Evolutionary conservation across 78 protist species (phyloP).

Genomic region (Dictyostelium purpureum): DNA sequence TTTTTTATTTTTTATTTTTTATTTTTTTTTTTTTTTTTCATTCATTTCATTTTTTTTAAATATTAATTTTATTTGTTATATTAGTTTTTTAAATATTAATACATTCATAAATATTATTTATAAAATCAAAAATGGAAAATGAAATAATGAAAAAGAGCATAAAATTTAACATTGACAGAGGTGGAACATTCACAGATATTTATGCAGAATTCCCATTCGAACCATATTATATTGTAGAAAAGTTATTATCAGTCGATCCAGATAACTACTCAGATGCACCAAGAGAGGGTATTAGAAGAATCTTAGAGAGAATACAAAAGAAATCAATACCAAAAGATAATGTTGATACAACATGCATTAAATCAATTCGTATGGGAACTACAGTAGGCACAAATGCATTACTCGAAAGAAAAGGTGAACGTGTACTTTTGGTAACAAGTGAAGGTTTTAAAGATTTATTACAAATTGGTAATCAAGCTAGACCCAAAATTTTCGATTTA

Average conservation of each 20-base stretch:
- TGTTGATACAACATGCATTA: constrained; percentile 81
- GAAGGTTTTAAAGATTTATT: constrained; percentile 91
- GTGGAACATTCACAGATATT: constrained; percentile 98
- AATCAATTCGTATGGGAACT: constrained; percentile 95
- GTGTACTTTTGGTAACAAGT: constrained; percentile 83
- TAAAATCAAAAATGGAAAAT: too few species aligned
- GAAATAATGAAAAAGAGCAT: constrained; percentile 1
- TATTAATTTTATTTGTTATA: too few species aligned
- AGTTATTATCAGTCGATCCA: constrained; percentile 95
- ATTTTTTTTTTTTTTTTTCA: too few species aligned
- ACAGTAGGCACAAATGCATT: constrained; percentile 99
- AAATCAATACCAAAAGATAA: background rate
- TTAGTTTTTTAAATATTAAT: too few species aligned
- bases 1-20: too few species aligned
- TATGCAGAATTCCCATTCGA: constrained; percentile 75
- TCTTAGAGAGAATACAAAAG: constrained; percentile 32
- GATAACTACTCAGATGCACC: constrained; percentile 95
- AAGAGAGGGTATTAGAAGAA: constrained; percentile 95
- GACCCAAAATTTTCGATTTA: constrained; percentile 95
- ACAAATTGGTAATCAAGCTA: constrained; percentile 93
- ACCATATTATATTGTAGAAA: constrained; percentile 63
- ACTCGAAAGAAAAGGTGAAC: constrained; percentile 95
- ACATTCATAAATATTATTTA: too few species aligned
- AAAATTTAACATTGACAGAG: constrained; percentile 94
- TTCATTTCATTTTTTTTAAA: too few species aligned